These are phyloP conservation scores for Achaetomium macrosporum DNA, from an alignment of 2,329 filamentous ascomycete species.

Conservation along the genomic window DNA sequence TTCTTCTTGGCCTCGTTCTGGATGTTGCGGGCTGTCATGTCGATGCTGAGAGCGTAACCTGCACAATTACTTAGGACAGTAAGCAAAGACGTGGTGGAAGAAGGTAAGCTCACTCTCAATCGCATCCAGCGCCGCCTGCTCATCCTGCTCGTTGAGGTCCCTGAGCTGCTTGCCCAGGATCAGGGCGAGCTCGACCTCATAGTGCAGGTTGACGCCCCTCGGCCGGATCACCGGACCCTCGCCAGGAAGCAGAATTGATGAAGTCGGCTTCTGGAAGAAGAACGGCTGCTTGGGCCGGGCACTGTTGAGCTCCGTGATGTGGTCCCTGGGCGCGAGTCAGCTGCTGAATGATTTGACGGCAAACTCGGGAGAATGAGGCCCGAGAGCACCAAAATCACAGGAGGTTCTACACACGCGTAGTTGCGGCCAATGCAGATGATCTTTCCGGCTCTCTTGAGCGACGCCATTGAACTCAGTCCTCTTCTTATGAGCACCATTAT, in stretches of 20 bases:
- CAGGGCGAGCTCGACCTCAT: slow-evolving; percentile 89
- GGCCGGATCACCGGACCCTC: slow-evolving; percentile 77
- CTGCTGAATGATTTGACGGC: neutral
- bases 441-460: slow-evolving; percentile 50
- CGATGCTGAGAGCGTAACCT: slow-evolving; percentile 84
- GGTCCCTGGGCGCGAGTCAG: slow-evolving; percentile 56
- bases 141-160: slow-evolving; percentile 70
- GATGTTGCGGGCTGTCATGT: slow-evolving; percentile 94
- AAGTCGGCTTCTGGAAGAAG: slow-evolving; percentile 96
- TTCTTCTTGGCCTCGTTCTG: slow-evolving; percentile 97
- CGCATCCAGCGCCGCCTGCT: slow-evolving; percentile 69
- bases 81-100: neutral
- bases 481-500: slow-evolving; percentile 23
- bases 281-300: slow-evolving; percentile 88
- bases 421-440: slow-evolving; percentile 85
- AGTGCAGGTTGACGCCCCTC: slow-evolving; percentile 78
- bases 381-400: neutral
- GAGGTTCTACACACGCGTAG: slow-evolving; percentile 65
- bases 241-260: slow-evolving; percentile 73
- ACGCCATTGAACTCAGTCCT: slow-evolving; percentile 31
- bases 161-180: slow-evolving; percentile 76
- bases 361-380: neutral
- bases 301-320: slow-evolving; percentile 88
- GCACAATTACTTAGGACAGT: slow-evolving; percentile 10
- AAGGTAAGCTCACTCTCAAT: slow-evolving; percentile 59